phyloP scores from a whole-genome alignment of 306 rosid species.

The Prunus salicina region DNA sequence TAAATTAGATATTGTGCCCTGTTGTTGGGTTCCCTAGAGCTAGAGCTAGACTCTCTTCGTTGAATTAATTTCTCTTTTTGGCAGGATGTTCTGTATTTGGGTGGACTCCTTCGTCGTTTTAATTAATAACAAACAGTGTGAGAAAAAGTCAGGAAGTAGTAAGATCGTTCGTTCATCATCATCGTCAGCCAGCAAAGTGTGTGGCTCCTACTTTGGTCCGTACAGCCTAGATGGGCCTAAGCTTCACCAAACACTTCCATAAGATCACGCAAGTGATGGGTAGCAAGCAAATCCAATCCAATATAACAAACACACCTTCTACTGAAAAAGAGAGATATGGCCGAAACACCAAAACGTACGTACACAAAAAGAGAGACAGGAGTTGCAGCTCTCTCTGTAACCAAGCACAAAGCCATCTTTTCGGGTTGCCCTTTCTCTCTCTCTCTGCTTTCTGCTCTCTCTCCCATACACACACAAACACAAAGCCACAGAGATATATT shows the following conservation, averaged over 20 bases:
- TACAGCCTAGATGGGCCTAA: background rate
- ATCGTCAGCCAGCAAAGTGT: too few species aligned
- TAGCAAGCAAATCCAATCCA: constrained; percentile 4
- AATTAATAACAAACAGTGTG: too few species aligned
- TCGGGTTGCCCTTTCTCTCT: background rate
- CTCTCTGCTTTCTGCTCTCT: too few species aligned
- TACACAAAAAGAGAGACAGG: background rate
- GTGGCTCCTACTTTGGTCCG: background rate
- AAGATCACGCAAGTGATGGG: constrained; percentile 26
- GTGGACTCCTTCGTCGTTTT: too few species aligned
- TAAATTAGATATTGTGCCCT: background rate
- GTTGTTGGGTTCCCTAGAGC: constrained; percentile 11
- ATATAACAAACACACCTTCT: background rate
- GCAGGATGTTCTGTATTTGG: background rate
- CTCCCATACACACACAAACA: background rate
- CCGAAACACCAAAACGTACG: background rate
- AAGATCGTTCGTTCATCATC: too few species aligned
- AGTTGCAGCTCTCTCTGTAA: background rate
- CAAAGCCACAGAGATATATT: background rate
- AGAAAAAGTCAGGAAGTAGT: too few species aligned
- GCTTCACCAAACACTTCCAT: constrained; percentile 22
- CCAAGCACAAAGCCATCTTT: background rate
- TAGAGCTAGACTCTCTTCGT: background rate
- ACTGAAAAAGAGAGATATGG: background rate
- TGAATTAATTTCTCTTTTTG: background rate